Base-by-base conservation (phyloP, 345 rosid genomes). In the Eucalyptus erythrocorys region DNA sequence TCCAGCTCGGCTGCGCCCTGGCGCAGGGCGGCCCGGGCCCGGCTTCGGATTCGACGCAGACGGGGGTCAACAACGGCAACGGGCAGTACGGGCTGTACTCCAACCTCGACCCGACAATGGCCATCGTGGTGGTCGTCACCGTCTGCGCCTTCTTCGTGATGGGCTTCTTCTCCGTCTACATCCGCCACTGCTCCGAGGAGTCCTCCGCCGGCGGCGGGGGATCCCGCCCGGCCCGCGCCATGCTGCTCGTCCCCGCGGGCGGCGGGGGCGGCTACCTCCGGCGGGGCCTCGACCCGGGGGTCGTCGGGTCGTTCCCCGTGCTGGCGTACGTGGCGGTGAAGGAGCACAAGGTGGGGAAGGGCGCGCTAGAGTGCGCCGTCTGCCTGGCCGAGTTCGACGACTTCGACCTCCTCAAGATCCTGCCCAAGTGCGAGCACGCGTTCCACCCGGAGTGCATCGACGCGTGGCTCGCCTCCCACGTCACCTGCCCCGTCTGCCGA, bases 401-500 rank as follows among this genome's bases (percentile, higher is more conserved):
- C 87, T 93, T 94, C 55, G 99, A 97, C 89, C 92, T 92, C 94
- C 96, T 97, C 93, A 98, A 98, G 93, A 92, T 97, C 59, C 86
- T 97, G 5, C 99, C 99, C 22, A 95, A 94, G 37, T 97, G 99
- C 55, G 95, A 95, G 89, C 99, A 96, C 89, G 99, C 93, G 26
- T 96, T 97, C 89, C 99, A 97, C 66, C 92, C 98, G 6, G 98
- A 97, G 27, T 98, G 99, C 51, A 95, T 98, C 87, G 99, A 89
- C n/a, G 95, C 93, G 6, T 97, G 99, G 99, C 92, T 97, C 3
- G 91, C 90, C 27, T 96, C 94, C 57, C 99, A 97, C 87, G 93
- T 93, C 9, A 97, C 99, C 17, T 97, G 99, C 87, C 99, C 99
- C 0, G 99, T 97, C 86, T 97, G 99, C 53, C 93, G 99, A n/a